Percentiles rank a stretch among this genome's conserved stretches.
phyloP scores from a whole-genome alignment of 352 stramenopile species.

The Phytophthora melonis region DNA sequence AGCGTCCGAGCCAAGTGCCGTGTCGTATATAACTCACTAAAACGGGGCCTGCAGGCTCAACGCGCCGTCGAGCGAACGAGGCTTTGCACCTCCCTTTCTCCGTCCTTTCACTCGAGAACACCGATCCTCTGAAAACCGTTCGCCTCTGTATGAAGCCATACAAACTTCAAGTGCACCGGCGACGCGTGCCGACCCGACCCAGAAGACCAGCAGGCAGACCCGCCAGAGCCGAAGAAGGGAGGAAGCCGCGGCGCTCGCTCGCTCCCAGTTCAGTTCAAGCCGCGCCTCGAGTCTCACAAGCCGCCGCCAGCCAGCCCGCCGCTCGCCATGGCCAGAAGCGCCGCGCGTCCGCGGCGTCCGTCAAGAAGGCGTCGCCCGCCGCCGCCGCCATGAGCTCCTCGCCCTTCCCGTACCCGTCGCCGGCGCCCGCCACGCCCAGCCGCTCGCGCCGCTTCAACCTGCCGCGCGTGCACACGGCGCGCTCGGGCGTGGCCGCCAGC shows the following conservation, averaged over 20 bases:
- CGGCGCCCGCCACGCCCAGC: conserved; percentile 20
- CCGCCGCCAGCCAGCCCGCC: background rate
- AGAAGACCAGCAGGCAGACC: conserved; percentile 26
- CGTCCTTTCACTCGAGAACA: conserved; percentile 14
- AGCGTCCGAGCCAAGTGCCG: background rate
- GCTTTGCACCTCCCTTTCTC: conserved; percentile 6
- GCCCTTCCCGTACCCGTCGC: conserved; percentile 37
- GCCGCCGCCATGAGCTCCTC: conserved; percentile 37
- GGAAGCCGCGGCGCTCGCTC: conserved; percentile 6
- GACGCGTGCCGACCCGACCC: conserved; percentile 15
- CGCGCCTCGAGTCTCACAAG: conserved; percentile 15
- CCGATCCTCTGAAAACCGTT: conserved; percentile 19
- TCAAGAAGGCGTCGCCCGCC: conserved; percentile 28
- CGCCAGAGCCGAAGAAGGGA: conserved; percentile 25
- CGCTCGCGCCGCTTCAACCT: conserved; percentile 24
- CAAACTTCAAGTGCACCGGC: conserved; percentile 34
- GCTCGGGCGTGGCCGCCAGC: conserved; percentile 42
- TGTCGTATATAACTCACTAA: background rate
- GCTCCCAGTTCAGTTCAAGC: conserved; percentile 34
- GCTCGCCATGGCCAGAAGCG: conserved; percentile 47
- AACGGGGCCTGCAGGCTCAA: background rate
- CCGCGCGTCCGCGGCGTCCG: conserved; percentile 24
- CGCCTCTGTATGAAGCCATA: conserved; percentile 23
- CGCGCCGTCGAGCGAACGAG: background rate
- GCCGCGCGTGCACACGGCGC: conserved; percentile 28